These are phyloP conservation scores for Leccinum subtestaceum DNA, from an alignment of 768 basidiomycete genomes.

Conservation along the genomic window DNA sequence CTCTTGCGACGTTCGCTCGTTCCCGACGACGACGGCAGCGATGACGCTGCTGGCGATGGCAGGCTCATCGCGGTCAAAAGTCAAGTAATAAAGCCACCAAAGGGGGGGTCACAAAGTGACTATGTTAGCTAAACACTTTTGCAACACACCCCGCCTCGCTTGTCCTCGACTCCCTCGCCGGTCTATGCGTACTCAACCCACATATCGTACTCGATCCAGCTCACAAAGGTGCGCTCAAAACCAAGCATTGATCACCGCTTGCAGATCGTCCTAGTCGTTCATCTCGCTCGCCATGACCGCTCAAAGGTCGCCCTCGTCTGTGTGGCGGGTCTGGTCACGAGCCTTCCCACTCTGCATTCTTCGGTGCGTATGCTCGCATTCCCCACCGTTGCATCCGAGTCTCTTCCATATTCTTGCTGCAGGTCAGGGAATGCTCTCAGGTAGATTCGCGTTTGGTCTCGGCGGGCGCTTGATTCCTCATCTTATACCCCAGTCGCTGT, in stretches of 20 bases:
- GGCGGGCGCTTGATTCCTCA: background rate
- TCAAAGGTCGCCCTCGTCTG: slow-evolving; percentile 75
- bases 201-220: slow-evolving; percentile 64
- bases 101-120: slow-evolving; percentile 9
- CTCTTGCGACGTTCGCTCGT: slow-evolving; percentile 54
- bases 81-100: background rate
- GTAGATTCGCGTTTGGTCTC: slow-evolving; percentile 31
- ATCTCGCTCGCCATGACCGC: slow-evolving; percentile 52
- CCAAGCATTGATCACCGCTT: background rate
- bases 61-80: slow-evolving; percentile 39
- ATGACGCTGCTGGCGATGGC: slow-evolving; percentile 41
- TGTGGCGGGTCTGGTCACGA: slow-evolving; percentile 88
- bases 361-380: slow-evolving; percentile 50
- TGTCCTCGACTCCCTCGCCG: no score
- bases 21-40: slow-evolving; percentile 30
- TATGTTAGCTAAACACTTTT: slow-evolving; percentile 54
- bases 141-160: slow-evolving; percentile 67
- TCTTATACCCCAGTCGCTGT: slow-evolving; percentile 56
- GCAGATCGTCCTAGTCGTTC: slow-evolving; percentile 51
- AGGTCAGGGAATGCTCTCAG: slow-evolving; percentile 79
- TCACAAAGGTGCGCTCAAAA: slow-evolving; percentile 57
- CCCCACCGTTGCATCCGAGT: background rate
- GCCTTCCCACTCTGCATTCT: slow-evolving; percentile 85
- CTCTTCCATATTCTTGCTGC: background rate
- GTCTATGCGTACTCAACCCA: no score